Percentiles rank a stretch among this genome's conserved stretches.
Evolutionary conservation across 140 eudicot species (phyloP).

Genomic region (Cichorium intybus): DNA sequence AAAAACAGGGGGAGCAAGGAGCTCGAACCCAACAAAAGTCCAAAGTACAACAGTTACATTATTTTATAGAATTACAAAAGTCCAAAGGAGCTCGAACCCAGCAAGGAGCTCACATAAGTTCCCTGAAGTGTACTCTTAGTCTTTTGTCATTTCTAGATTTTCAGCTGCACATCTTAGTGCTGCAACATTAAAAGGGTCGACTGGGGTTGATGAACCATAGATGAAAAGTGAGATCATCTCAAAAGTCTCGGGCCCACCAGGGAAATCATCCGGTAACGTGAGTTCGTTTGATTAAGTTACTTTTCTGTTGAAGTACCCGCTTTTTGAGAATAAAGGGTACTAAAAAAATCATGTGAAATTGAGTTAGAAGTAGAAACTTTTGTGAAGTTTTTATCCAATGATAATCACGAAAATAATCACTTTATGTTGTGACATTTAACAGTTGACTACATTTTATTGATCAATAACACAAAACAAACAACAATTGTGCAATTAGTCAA

Average conservation of each 20-base stretch:
- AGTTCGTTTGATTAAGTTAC: constrained; percentile 55
- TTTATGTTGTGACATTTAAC: not conserved
- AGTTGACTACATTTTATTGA: not conserved
- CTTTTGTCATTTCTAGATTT: constrained; percentile 72
- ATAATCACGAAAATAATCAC: too few species aligned
- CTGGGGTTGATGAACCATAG: constrained; percentile 79
- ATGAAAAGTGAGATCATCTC: constrained; percentile 85
- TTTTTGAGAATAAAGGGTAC: constrained; percentile 67
- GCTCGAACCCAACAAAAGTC: too few species aligned
- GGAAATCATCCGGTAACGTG: constrained; percentile 67
- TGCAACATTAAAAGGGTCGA: constrained; percentile 81
- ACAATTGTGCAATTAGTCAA: too few species aligned
- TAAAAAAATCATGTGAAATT: constrained; percentile 31
- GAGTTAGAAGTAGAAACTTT: not conserved
- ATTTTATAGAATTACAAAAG: too few species aligned
- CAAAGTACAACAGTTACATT: too few species aligned
- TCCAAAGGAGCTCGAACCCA: too few species aligned
- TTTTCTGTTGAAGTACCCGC: constrained; percentile 73
- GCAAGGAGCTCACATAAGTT: constrained; percentile 82
- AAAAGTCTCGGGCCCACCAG: constrained; percentile 90
- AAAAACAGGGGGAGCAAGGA: too few species aligned
- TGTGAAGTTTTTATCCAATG: not conserved
- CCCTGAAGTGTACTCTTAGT: constrained; percentile 50
- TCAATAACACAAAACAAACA: too few species aligned
- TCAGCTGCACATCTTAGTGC: constrained; percentile 87